A percentile compares a stretch with the other conserved stretches of the same genome.
These are phyloP conservation scores for Sisymbrium altissimum DNA, from an alignment of 345 rosid genomes.

Conservation along the genomic window DNA sequence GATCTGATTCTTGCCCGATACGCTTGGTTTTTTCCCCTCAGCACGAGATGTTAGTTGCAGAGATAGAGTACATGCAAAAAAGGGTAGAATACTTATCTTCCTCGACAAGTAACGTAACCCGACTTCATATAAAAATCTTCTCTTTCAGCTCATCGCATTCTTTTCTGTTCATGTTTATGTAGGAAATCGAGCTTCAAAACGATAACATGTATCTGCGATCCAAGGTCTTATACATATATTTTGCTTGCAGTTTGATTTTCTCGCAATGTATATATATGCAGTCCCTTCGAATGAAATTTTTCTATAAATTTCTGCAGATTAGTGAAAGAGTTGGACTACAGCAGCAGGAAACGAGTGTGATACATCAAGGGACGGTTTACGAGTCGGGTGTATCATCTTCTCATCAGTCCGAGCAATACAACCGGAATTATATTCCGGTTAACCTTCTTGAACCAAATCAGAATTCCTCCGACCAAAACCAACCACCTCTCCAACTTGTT, in stretches of 20 bases:
- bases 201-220: conserved; percentile 71
- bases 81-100: conserved; percentile 46
- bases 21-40: conserved; percentile 30
- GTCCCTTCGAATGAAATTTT: background rate
- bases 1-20: conserved; percentile 9
- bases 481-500: conserved; percentile 76
- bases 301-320: conserved; percentile 37
- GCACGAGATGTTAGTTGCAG: conserved; percentile 80
- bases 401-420: conserved; percentile 47
- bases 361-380: conserved; percentile 44
- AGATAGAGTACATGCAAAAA: conserved; percentile 94
- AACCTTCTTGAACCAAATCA: conserved; percentile 57
- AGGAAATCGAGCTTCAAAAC: conserved; percentile 87
- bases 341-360: conserved; percentile 38
- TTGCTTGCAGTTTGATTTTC: background rate
- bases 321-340: conserved; percentile 54
- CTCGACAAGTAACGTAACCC: background rate
- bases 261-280: background rate
- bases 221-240: conserved; percentile 42
- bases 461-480: conserved; percentile 47
- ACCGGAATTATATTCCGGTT: conserved; percentile 58
- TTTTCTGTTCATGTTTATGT: conserved; percentile 5
- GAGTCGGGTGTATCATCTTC: conserved; percentile 40
- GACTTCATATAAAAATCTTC: background rate
- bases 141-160: background rate